Percentiles rank a stretch among this genome's conserved stretches.
phyloP scores from a whole-genome alignment of 495 filamentous ascomycete genomes.

The Articulospora tetracladia region DNA sequence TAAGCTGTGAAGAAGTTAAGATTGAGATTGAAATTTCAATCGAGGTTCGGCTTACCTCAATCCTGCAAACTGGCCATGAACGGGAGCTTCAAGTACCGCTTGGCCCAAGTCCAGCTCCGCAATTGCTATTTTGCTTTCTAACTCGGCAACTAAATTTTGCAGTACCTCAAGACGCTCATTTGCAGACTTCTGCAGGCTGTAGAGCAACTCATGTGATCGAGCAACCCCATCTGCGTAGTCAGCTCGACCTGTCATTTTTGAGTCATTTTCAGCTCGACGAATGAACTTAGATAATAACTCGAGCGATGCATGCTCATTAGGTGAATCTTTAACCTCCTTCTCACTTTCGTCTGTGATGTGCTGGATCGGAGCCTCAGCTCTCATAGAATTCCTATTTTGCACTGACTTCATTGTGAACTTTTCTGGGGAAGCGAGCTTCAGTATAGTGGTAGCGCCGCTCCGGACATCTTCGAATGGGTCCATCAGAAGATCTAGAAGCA shows the following conservation, averaged over 20 bases:
- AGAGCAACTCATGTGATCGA: conserved; percentile 51
- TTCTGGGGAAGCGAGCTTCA: conserved; percentile 35
- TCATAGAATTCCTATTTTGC: not conserved
- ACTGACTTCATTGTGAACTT: not conserved
- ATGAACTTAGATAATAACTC: conserved; percentile 21
- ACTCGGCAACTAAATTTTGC: conserved; percentile 12
- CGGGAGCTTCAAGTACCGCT: conserved; percentile 58
- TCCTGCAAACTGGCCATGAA: conserved; percentile 68
- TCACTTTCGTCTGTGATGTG: not conserved
- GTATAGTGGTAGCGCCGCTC: conserved; percentile 52
- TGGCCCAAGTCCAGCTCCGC: conserved; percentile 54
- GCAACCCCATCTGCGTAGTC: conserved; percentile 86
- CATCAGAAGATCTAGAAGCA: conserved; percentile 72
- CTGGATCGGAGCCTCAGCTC: not conserved
- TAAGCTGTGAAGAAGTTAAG: conserved; percentile 8
- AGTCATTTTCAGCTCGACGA: conserved; percentile 50
- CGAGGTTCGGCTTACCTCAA: conserved; percentile 43
- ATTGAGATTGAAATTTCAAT: not conserved
- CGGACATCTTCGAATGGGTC: conserved; percentile 94
- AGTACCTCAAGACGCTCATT: conserved; percentile 5
- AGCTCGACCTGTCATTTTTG: conserved; percentile 65
- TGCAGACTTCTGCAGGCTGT: conserved; percentile 24
- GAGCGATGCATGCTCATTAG: not conserved
- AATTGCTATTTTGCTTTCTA: conserved; percentile 51
- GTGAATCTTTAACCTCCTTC: not conserved